Evolutionary conservation across 306 rosid genomes (phyloP), one percentile per base, ranked within the genome.

Genomic region (Malus fusca): DNA sequence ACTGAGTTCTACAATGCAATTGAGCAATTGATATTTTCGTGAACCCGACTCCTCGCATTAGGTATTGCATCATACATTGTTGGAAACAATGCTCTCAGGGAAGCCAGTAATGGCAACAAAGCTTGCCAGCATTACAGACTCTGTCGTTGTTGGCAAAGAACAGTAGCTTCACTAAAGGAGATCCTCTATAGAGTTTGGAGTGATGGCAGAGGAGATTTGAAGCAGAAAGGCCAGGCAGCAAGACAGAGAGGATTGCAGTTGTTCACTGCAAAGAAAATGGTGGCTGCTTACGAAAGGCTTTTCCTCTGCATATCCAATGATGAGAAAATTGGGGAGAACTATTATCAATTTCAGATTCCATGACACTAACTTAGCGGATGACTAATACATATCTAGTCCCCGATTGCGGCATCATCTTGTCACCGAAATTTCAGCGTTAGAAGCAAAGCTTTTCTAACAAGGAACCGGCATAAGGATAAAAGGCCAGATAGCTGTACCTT

Each of bases 221-320:
- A 85, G 17, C 84, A 68, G 75, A 91, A 86, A 74, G 97, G 96
- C 67, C 71, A 83, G 56, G 77, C 83, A 73, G 88, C 95, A 30
- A 35, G 71, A 58, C 85, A 81, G 58, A 91, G 90, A 88, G 93
- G 97, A 69, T 74, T 88, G 77, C 75, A 86, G 64, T 52, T 89
- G 77, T 92, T 89, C 84, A 89, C 97, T 19, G 88, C 95, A 40
- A 89, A 79, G 12, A 91, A 88, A 65, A 91, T 91, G 97, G 84
- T 78, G 12, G 82, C 87, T 6, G 82, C 95, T 53, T 91, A 89
- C 71, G 97, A 91, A 79, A 76, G 91, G 72, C 93, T 91, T 60
- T 89, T 91, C 87, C 90, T 89, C 60, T 91, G 97, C 83, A 59
- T 90, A 69, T 80, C 92, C 42, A 79, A 68, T 13, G 76, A 74